Base-by-base conservation (phyloP, 129 eudicot genomes). In the Arctium lappa region DNA sequence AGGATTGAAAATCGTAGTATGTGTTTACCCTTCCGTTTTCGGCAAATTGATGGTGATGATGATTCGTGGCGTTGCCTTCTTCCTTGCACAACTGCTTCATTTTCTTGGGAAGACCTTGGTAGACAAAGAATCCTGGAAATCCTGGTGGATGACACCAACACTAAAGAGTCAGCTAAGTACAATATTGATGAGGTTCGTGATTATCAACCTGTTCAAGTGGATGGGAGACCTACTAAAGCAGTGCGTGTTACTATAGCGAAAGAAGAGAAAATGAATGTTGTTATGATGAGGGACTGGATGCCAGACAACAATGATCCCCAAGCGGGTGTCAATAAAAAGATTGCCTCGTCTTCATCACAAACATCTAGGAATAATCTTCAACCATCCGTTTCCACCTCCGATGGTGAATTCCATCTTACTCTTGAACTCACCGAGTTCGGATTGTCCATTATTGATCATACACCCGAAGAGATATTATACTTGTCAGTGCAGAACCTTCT, bases 31-130 rank as follows among this genome's bases (percentile, higher is more conserved):
- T 84, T 96, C 36, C 93, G 76, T 85, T 91, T 90, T 70, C 99
- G 97, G 83, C 99, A 96, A 93, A 90, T 83, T n/a, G 93, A 90
- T 74, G 95, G 99, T 50, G 79, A 86, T 69, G 86, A 83, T 77
- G 90, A 91, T 75, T 96, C 99, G 22, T 96, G 98, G 99, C 76
- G 82, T 75, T 84, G 83, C 69, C 91, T 96, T 76, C 95, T 81
- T 60, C 98, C 98, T n/a, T 91, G 87, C 83, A 84, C 98, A 81
- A 89, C 94, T 74, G 86, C 95, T 42, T 82, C 98, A 22, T 96
- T 90, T 91, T 81, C 89, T 62, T 96, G 99, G 99, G 97, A 93
- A 90, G 97, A 96, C 89, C 92, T 96, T 86, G 98, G 99, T 56
- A 90, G 99, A 84, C 83, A 86, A 76, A 88, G 95, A 72, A 66